A percentile compares a stretch with the other conserved stretches of the same genome.
Evolutionary conservation across 148 eudicot genomes (phyloP).

Genomic region (Vaccinium darrowii): DNA sequence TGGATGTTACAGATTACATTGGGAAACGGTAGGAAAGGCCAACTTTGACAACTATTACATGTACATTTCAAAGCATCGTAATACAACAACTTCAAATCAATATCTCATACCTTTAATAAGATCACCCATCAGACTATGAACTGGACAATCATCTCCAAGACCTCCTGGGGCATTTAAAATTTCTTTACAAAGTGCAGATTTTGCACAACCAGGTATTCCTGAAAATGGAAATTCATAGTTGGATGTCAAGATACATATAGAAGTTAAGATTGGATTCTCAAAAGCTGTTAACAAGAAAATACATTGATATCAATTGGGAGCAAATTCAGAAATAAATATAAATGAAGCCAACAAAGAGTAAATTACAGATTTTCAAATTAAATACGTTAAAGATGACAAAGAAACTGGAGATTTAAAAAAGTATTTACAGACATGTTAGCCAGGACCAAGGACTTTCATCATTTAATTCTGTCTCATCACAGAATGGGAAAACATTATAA

Average conservation of each 20-base stretch:
- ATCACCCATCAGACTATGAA: constrained; percentile 94
- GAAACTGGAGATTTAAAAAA: neutral
- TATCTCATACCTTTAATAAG: constrained; percentile 65
- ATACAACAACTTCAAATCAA: neutral
- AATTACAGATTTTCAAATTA: neutral
- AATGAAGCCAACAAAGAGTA: neutral
- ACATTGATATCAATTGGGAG: neutral
- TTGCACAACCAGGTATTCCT: constrained; percentile 99
- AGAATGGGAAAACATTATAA: neutral
- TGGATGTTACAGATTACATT: neutral
- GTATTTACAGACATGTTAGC: neutral
- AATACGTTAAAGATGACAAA: neutral
- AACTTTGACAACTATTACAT: neutral
- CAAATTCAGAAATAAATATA: neutral
- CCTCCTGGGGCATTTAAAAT: constrained; percentile 50
- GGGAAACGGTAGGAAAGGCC: neutral
- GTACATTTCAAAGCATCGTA: neutral
- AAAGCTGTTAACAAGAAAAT: constrained; percentile 4
- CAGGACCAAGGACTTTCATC: neutral
- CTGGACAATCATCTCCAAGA: constrained; percentile 76
- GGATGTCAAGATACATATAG: constrained; percentile 8
- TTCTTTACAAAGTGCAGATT: constrained; percentile 93
- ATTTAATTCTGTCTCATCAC: neutral
- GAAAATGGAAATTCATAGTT: constrained; percentile 14
- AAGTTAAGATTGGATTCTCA: neutral